These are phyloP conservation scores for Kwoniella shandongensis DNA, from an alignment of 768 basidiomycete species.

Conservation along the genomic window DNA sequence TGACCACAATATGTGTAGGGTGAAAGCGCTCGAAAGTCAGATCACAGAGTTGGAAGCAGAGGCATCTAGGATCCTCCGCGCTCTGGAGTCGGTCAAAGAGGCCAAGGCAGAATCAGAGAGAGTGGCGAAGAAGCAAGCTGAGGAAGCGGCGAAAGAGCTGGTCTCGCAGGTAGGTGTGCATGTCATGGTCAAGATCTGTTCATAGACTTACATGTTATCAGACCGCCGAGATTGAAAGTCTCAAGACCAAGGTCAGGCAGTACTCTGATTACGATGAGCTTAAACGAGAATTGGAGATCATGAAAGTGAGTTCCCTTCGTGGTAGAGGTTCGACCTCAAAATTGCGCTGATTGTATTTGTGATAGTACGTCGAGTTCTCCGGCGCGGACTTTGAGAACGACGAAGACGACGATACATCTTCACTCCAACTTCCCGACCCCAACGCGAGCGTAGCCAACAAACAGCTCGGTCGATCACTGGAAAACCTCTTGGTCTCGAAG, in stretches of 20 bases:
- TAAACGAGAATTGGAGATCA: slow-evolving; percentile 95
- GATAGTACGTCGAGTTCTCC: slow-evolving; percentile 93
- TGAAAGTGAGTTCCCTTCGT: slow-evolving; percentile 75
- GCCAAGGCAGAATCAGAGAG: slow-evolving; percentile 64
- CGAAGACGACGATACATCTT: slow-evolving; percentile 23
- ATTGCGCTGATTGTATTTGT: neutral
- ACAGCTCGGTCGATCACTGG: slow-evolving; percentile 77
- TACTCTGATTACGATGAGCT: slow-evolving; percentile 92
- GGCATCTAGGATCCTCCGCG: slow-evolving; percentile 66
- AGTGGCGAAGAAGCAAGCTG: slow-evolving; percentile 59
- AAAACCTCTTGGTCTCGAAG: slow-evolving; percentile 85
- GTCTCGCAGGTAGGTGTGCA: slow-evolving; percentile 58
- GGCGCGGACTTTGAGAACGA: slow-evolving; percentile 72
- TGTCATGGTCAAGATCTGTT: neutral
- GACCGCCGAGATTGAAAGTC: slow-evolving; percentile 66
- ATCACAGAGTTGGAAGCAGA: slow-evolving; percentile 76
- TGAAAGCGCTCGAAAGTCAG: slow-evolving; percentile 70
- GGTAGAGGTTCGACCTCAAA: neutral
- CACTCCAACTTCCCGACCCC: slow-evolving; percentile 75
- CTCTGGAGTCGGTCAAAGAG: slow-evolving; percentile 60
- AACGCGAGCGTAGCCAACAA: slow-evolving; percentile 79
- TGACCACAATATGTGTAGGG: slow-evolving; percentile 55
- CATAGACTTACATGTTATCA: slow-evolving; percentile 39
- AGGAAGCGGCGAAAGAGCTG: slow-evolving; percentile 65
- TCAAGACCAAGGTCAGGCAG: slow-evolving; percentile 68